Evolutionary conservation across 2,329 filamentous ascomycete genomes (phyloP).

Genomic region (Colletotrichum sp.): DNA sequence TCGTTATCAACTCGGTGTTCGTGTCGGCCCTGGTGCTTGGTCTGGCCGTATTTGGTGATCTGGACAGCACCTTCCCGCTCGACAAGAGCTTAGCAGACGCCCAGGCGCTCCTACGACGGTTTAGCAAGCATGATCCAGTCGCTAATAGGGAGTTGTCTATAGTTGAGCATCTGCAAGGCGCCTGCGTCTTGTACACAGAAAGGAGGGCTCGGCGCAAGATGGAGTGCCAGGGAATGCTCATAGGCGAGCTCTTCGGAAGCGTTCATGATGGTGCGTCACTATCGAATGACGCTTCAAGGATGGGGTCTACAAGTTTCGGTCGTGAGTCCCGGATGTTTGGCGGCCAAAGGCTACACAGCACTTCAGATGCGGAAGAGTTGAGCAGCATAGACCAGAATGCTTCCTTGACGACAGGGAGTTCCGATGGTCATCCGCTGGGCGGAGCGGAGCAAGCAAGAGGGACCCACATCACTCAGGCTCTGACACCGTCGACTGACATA

Average conservation of each 20-base stretch:
- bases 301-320: not conserved
- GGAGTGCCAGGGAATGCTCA: conserved; percentile 26
- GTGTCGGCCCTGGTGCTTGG: conserved; percentile 49
- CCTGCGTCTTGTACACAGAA: conserved; percentile 27
- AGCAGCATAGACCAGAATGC: not conserved
- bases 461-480: conserved; percentile 5
- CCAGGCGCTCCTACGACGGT: conserved; percentile 26
- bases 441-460: not conserved
- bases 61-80: conserved; percentile 39
- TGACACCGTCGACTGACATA: conserved; percentile 18
- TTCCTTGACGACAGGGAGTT: not conserved
- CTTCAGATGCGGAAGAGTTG: not conserved
- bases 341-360: not conserved
- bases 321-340: not conserved
- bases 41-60: conserved; percentile 48
- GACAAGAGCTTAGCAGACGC: conserved; percentile 29
- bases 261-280: conserved; percentile 19
- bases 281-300: not conserved
- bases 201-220: conserved; percentile 25
- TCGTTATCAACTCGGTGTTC: conserved; percentile 51
- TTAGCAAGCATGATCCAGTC: conserved; percentile 28
- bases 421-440: not conserved
- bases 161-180: conserved; percentile 25
- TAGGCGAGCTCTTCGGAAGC: conserved; percentile 29
- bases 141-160: conserved; percentile 27